phyloP scores from a whole-genome alignment of 2,329 filamentous ascomycete species.

The Venturia asperata region DNA sequence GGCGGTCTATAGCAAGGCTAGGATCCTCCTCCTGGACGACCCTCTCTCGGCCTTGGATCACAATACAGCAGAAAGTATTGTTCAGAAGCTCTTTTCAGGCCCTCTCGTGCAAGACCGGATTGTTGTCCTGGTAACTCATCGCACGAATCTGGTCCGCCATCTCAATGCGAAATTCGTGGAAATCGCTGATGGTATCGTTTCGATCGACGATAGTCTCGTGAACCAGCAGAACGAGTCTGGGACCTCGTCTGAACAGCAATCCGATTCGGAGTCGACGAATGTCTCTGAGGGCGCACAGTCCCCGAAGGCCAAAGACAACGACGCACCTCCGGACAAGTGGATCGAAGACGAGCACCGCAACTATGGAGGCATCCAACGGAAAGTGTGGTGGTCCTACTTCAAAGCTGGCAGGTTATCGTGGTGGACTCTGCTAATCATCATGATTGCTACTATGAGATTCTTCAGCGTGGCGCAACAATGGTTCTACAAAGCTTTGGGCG shows the following conservation, averaged over 20 bases:
- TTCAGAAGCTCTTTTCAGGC: slow-evolving; percentile 50
- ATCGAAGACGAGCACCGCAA: slow-evolving; percentile 70
- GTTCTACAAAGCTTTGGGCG: slow-evolving; percentile 83
- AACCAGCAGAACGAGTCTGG: slow-evolving; percentile 19
- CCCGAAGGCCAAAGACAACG: slow-evolving; percentile 38
- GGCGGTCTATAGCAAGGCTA: slow-evolving; percentile 51
- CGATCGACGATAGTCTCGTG: background rate
- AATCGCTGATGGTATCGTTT: slow-evolving; percentile 38
- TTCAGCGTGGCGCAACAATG: slow-evolving; percentile 62
- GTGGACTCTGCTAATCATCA: slow-evolving; percentile 60
- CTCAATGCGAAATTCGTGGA: slow-evolving; percentile 69
- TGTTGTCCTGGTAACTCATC: slow-evolving; percentile 58
- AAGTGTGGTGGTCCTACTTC: slow-evolving; percentile 79
- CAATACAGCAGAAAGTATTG: slow-evolving; percentile 56
- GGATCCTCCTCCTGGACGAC: slow-evolving; percentile 51
- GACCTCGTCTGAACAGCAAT: slow-evolving; percentile 12
- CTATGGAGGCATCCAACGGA: slow-evolving; percentile 67
- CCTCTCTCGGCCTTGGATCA: slow-evolving; percentile 55
- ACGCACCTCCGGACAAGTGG: slow-evolving; percentile 63
- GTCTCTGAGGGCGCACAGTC: slow-evolving; percentile 23
- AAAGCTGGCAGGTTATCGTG: slow-evolving; percentile 68
- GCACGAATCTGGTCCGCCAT: slow-evolving; percentile 64
- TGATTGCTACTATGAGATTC: slow-evolving; percentile 58
- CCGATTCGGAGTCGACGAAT: slow-evolving; percentile 17
- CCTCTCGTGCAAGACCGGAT: slow-evolving; percentile 48